phyloP scores from a whole-genome alignment of 345 rosid genomes.

The Eucalyptus viminalis region DNA sequence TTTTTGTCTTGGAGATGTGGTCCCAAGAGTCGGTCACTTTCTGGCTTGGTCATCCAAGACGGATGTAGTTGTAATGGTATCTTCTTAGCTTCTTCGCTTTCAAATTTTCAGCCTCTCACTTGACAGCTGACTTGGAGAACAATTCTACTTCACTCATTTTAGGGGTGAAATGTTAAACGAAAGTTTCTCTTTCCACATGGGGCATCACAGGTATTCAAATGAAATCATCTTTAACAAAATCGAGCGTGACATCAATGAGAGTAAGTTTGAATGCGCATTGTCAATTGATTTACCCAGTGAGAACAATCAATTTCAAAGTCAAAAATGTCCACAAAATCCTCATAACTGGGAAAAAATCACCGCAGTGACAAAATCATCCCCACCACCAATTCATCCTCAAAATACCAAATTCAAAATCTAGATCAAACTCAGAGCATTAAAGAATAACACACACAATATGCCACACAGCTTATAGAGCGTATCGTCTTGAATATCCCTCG shows the following conservation, averaged over 20 bases:
- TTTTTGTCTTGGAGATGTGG: background rate
- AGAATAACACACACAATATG: background rate
- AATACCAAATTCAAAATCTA: background rate
- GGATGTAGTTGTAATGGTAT: background rate
- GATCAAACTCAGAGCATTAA: background rate
- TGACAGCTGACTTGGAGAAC: background rate
- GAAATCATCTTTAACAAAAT: background rate
- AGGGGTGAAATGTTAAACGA: background rate
- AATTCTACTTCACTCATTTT: background rate
- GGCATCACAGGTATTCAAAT: background rate
- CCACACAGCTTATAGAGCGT: background rate
- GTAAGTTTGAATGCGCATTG: background rate
- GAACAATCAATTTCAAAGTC: background rate
- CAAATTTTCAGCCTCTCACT: background rate
- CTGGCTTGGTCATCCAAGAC: background rate
- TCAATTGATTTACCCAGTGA: background rate
- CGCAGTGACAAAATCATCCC: background rate
- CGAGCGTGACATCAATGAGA: background rate
- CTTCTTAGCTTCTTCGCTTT: background rate
- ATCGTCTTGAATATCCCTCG: background rate
- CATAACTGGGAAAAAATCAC: background rate
- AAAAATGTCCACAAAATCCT: background rate
- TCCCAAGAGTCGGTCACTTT: background rate
- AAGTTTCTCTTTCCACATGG: background rate
- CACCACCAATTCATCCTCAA: background rate